These are phyloP conservation scores for Zygosaccharomyces kombuchaensis DNA, from an alignment of 805 yeast species.

Conservation along the genomic window DNA sequence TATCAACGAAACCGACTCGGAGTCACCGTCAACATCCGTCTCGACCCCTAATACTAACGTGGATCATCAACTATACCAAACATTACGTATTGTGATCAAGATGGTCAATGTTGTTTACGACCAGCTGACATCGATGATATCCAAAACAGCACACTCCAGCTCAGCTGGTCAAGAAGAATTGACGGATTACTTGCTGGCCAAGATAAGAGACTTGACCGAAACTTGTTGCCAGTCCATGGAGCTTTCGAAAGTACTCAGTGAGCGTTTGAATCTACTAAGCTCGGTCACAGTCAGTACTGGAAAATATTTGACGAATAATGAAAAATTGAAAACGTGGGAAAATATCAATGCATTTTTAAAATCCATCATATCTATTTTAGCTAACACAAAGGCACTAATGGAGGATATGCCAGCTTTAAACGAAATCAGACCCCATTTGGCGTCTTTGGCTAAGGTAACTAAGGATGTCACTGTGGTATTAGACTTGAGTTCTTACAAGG, in stretches of 20 bases:
- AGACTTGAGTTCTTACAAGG: constrained; percentile 57
- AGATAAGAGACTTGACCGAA: constrained; percentile 70
- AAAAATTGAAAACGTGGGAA: constrained; percentile 73
- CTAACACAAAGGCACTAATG: constrained; percentile 78
- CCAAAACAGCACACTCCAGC: constrained; percentile 56
- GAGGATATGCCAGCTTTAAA: constrained; percentile 73
- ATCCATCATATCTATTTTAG: constrained; percentile 76
- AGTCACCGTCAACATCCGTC: constrained; percentile 26
- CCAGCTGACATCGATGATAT: constrained; percentile 64
- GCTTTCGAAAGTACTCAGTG: constrained; percentile 62
- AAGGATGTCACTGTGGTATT: constrained; percentile 87
- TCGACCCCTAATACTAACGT: constrained; percentile 42
- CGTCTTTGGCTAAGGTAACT: constrained; percentile 78
- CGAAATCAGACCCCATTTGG: constrained; percentile 74
- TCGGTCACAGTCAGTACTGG: constrained; percentile 19
- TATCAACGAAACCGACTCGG: constrained; percentile 12
- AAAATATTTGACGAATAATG: constrained; percentile 42
- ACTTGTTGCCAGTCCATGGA: constrained; percentile 80
- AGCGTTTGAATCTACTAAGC: constrained; percentile 48
- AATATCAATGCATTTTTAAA: constrained; percentile 77
- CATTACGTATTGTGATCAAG: constrained; percentile 56
- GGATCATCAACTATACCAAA: constrained; percentile 63
- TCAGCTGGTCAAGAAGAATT: constrained; percentile 40
- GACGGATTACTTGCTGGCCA: constrained; percentile 40
- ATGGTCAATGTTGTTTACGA: constrained; percentile 75